Evolutionary conservation across 148 eudicot genomes (phyloP).

Genomic region (Vaccinium myrtillus): DNA sequence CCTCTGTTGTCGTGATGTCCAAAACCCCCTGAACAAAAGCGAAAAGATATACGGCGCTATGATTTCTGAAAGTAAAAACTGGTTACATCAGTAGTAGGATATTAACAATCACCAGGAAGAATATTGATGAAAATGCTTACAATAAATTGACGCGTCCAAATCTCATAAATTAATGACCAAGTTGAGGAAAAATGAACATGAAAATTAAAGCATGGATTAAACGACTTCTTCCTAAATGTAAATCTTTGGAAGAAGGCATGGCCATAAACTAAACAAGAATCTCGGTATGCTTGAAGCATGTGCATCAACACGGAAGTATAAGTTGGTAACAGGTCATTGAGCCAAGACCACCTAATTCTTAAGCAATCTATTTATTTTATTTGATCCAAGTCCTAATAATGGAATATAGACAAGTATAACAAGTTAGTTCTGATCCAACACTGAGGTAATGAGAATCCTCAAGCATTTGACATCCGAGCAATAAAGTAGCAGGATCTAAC

Average conservation of each 20-base stretch:
- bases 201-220: neutral
- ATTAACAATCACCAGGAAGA: neutral
- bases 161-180: neutral
- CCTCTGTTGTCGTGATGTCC: constrained; percentile 98
- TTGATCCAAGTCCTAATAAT: neutral
- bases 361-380: neutral
- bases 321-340: neutral
- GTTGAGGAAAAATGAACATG: neutral
- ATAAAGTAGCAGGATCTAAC: constrained; percentile 11
- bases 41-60: neutral
- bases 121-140: neutral
- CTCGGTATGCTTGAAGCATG: too few relatives aligned
- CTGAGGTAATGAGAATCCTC: neutral
- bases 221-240: neutral
- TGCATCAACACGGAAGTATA: neutral
- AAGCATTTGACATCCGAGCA: neutral
- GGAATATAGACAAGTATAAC: too few relatives aligned
- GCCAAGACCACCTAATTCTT: neutral
- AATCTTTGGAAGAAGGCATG: neutral
- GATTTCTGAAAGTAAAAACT: neutral
- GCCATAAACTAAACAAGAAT: neutral
- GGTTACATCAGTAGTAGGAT: neutral
- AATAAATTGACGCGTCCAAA: neutral
- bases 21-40: constrained; percentile 63
- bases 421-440: too few relatives aligned